Base-by-base conservation (phyloP, 805 yeast species). In the Myxozyma kluyveri region DNA sequence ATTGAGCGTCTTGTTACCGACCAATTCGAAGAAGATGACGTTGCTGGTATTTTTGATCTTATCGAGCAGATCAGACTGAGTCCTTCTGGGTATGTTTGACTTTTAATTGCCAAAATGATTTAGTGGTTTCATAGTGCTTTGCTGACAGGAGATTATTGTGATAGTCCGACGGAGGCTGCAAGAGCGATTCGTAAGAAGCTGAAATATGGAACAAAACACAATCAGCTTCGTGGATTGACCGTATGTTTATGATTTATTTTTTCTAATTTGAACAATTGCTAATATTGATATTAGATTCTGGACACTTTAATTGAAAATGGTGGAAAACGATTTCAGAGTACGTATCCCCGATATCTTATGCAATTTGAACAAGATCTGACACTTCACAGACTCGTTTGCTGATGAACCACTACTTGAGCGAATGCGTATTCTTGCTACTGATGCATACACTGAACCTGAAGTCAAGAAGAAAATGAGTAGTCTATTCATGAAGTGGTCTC, bases 141-240 rank as follows among this genome's bases (percentile, higher is more conserved):
- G 24, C 41, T 29, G 33, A 42, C 10, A 19, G 35, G 48, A 57
- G 49, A 14, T 61, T 61, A 38, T 65, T n/a, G n/a, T n/a, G 14
- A 67, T 0, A 76, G 83, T 4, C 73, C 83, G 45, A 68, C 74
- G 31, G 99, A 93, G 67, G 91, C 95, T 1, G 97, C 97, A 0
- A 75, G 98, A 39, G 95, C 96, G 0, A 71, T 93, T 21, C 77
- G 99, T 45, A 93, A 93, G 74, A 82, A 83, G 63, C 71, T 93
- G 65, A 93, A 95, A 70, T 86, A 91, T 65, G 98, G 97, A n/a
- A 64, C 75, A 1, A 65, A 69, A 3, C 69, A 72, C 18, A 84
- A 84, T 59, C 95, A 87, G 66, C 61, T 77, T 47, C 78, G 86
- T 42, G 86, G 95, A 0, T 67, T 89, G 70, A 84, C 63, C 76